Conservation (phyloP, 2,329 filamentous ascomycete species). For the Zopfia rhizophila region DNA sequence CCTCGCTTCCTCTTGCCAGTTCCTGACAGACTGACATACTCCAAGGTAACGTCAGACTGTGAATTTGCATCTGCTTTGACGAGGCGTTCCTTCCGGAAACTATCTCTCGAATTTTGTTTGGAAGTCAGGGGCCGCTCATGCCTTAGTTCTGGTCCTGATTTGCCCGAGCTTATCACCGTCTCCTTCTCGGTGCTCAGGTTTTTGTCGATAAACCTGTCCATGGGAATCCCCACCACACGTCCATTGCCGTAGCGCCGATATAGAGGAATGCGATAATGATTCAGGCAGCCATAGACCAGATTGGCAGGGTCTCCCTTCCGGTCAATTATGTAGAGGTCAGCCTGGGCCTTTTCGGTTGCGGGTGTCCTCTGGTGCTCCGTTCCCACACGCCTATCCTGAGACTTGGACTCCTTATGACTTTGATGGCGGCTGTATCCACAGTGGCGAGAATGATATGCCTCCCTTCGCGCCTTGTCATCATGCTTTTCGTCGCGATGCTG, state of each 20-base stretch:
- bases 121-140: conserved; percentile 59
- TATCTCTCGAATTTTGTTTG: conserved; percentile 31
- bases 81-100: conserved; percentile 41
- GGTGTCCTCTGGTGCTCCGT: not conserved
- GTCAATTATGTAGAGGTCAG: conserved; percentile 74
- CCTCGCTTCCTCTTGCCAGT: conserved; percentile 33
- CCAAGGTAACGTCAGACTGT: conserved; percentile 21
- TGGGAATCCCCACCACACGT: conserved; percentile 73
- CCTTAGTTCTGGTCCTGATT: conserved; percentile 54
- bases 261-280: conserved; percentile 75
- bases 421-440: not conserved
- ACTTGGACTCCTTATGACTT: conserved; percentile 2
- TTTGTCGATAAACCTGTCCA: conserved; percentile 72
- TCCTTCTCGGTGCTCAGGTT: conserved; percentile 66
- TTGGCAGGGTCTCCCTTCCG: conserved; percentile 81
- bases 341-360: not conserved
- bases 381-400: too few relatives aligned
- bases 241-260: conserved; percentile 78
- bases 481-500: not conserved
- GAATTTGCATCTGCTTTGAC: conserved; percentile 22
- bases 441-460: not conserved
- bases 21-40: conserved; percentile 43
- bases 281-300: conserved; percentile 75
- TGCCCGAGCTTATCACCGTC: conserved; percentile 46
- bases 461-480: not conserved